Evolutionary conservation across 208 protist species (phyloP), one percentile per base, ranked within the genome.

Genomic region (Leishmania tropica): DNA sequence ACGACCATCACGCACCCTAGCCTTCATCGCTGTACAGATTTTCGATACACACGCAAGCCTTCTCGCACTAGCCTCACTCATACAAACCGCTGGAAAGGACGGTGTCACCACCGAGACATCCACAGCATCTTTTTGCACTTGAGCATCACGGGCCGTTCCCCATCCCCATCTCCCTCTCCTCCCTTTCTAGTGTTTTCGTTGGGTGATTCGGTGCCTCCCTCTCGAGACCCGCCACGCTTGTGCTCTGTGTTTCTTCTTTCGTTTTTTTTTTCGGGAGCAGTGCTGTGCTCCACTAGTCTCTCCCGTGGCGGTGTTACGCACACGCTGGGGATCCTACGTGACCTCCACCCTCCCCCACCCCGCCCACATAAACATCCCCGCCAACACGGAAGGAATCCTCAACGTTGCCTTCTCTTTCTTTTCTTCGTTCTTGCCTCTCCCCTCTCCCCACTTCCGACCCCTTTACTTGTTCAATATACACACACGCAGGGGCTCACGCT

Each of bases 161-260:
- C 35, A 2, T 10, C 65, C 35, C 28, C 1, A 31, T 31, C 45
- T 40, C n/a, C 31, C n/a, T 56, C n/a, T 2, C 31, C 72, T 51
- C 35, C 48, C 51, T 60, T 58, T 37, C n/a, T 76, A 6, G 28
- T 62, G 28, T 21, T 81, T 58, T 81, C 48, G 4, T 45, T 70
- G 37, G 45, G 35, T 24, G n/a, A 45, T 11, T 54, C 42, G 76
- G 68, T n/a, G 40, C 47, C 11, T 24, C 72, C 13, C 72, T 58
- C 51, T 40, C 31, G 19, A 7, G 28, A 75, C 24, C 31, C 13
- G 28, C 31, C 48, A 65, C 78, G 53, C 31, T 2, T 45, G 11
- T 80, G 58, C 72, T 1, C 45, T 37, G 70, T 75, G 21, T 48
- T 31, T 54, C 3, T 75, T 54, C 80, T 75, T 17, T 75, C 73